Evolutionary conservation across 176 grass and related monocot species (phyloP).

Genomic region (Themeda triandra): DNA sequence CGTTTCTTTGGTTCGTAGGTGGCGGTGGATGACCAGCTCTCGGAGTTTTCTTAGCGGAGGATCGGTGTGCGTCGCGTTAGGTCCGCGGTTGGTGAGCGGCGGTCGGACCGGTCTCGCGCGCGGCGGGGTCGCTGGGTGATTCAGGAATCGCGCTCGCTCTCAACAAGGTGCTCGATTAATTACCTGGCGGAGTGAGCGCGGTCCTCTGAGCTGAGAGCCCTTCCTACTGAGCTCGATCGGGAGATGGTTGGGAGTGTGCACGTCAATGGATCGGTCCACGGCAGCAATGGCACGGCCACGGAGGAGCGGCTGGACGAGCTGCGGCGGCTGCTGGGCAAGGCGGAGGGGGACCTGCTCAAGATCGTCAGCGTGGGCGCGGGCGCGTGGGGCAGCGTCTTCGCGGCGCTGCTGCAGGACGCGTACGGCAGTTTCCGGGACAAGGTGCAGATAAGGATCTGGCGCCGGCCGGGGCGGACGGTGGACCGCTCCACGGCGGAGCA

Average conservation of each 20-base stretch:
- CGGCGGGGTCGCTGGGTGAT: constrained; percentile 25
- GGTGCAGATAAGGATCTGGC: constrained; percentile 95
- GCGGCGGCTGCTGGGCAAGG: constrained; percentile 72
- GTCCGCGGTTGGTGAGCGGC: constrained; percentile 42
- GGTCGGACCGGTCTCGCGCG: constrained; percentile 18
- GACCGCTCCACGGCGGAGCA: constrained; percentile 72
- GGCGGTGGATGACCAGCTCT: constrained; percentile 48
- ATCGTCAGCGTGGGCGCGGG: constrained; percentile 93
- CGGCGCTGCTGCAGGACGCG: constrained; percentile 87
- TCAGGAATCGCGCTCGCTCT: too few species aligned
- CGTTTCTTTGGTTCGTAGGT: constrained; percentile 30
- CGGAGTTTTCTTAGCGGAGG: neutral
- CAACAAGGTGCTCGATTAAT: constrained; percentile 34
- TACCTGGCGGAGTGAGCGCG: neutral
- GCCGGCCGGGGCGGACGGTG: constrained; percentile 57
- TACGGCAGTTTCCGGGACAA: constrained; percentile 87
- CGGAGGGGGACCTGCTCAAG: constrained; percentile 84
- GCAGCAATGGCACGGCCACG: constrained; percentile 46
- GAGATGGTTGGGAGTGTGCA: constrained; percentile 76
- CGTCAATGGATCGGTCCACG: constrained; percentile 52
- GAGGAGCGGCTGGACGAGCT: constrained; percentile 87
- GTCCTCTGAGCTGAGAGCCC: neutral
- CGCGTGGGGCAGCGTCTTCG: constrained; percentile 94
- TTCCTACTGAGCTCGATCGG: neutral
- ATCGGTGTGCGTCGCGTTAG: neutral